These are phyloP conservation scores for Cystofilobasidium capitatum DNA, from an alignment of 768 basidiomycete genomes.

Conservation along the genomic window DNA sequence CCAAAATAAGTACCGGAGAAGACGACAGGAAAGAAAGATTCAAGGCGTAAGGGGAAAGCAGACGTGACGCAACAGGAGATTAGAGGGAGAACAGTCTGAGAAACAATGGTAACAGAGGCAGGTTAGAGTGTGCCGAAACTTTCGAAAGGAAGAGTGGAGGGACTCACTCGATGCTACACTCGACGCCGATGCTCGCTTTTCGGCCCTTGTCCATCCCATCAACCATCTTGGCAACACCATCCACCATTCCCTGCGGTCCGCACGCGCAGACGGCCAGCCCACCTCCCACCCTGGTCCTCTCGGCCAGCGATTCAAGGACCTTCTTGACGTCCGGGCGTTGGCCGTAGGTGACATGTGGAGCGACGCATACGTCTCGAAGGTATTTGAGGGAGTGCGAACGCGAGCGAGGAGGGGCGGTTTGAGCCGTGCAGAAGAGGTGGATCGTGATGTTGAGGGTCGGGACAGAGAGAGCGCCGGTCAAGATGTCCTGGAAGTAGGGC, in stretches of 20 bases:
- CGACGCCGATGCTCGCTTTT: conserved; percentile 1
- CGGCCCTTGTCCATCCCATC: conserved; percentile 1
- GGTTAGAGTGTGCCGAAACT: no score
- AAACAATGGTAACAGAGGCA: no score
- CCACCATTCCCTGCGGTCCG: conserved; percentile 25
- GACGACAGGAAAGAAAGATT: no score
- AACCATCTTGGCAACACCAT: conserved; percentile 22
- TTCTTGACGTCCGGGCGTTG: conserved; percentile 22
- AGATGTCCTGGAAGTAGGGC: conserved; percentile 16
- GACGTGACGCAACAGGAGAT: no score
- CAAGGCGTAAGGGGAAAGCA: no score
- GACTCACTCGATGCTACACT: conserved; percentile 3
- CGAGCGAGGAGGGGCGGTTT: conserved; percentile 9
- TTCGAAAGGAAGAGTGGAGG: no score
- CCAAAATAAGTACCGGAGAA: no score
- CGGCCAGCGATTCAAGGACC: conserved; percentile 13
- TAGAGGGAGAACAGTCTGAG: no score
- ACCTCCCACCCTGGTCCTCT: conserved; percentile 17
- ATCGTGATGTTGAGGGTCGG: not conserved
- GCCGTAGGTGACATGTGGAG: not conserved
- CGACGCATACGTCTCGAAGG: not conserved
- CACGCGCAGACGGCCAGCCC: conserved; percentile 28
- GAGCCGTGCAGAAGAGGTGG: conserved; percentile 12
- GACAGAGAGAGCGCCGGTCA: conserved; percentile 4
- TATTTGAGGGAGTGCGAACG: conserved; percentile 8